Base-by-base conservation (phyloP, 768 basidiomycete species). In the Psilocybe cubensis region DNA sequence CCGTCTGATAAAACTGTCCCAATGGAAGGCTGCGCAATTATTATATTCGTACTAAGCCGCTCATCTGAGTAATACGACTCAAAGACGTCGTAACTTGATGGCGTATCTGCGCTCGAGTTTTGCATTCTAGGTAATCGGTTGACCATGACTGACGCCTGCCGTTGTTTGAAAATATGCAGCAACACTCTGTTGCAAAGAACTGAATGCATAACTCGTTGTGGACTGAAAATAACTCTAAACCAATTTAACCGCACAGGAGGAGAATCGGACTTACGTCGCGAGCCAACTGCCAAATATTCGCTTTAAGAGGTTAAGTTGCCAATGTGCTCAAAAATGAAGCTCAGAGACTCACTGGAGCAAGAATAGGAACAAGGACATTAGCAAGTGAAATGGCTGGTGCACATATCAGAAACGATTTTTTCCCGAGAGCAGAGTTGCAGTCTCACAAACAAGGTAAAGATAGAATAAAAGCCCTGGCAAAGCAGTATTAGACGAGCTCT, bases 151-250 rank as follows among this genome's bases (percentile, higher is more conserved):
- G 62, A 25, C 21, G 57, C 50, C 24, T 63, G 53, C 25, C 70
- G 69, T 63, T 70, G 70, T 20, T 70, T 68, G 9, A 74, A 65
- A 40, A 80, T 78, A 28, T 74, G 68, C 38, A 80, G 65, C 4
- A 80, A 69, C 18, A 79, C 76, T 23, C 78, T 74, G 27, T 65
- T 76, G 63, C 75, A 77, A 38, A 79, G 63, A 11, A 79, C 66
- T 12, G 76, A 77, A 61, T 79, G 78, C n/a, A 79, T 59, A 24
- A 78, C 75, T 29, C 77, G 74, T 60, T 79, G 78, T 4, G 75
- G 75, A 12, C 76, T 79, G 33, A 11, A 24, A 38, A 17, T 2
- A 47, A n/a, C 23, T 3, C 45, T 50, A 54, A 20, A 55, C 21
- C 31, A 20, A 25, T 23, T 23, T 17, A 20, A 20, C 33, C 12